Percentiles rank a stretch among this genome's conserved stretches.
phyloP scores from a whole-genome alignment of 2,329 filamentous ascomycete species.

The Pseudogymnoascus sp. region DNA sequence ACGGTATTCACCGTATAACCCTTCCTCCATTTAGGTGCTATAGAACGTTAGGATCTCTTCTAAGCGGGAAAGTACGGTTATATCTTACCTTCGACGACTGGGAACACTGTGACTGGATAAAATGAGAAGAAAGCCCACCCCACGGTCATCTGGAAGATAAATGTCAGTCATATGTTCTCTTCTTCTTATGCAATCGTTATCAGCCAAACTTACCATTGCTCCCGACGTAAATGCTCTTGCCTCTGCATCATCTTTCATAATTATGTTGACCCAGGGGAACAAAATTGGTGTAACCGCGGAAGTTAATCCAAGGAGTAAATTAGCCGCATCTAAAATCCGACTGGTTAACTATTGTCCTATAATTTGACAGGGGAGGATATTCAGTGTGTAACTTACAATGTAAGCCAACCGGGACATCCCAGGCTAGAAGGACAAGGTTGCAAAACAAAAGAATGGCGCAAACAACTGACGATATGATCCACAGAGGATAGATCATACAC shows the following conservation, averaged over 20 bases:
- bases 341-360: not conserved
- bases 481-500: slow-evolving; percentile 30
- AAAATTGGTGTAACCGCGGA: slow-evolving; percentile 25
- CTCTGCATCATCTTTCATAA: slow-evolving; percentile 26
- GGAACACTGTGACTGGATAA: slow-evolving; percentile 27
- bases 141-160: slow-evolving; percentile 27
- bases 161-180: not conserved
- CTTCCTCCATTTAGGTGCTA: slow-evolving; percentile 25
- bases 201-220: slow-evolving; percentile 22
- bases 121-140: slow-evolving; percentile 26
- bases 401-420: slow-evolving; percentile 24
- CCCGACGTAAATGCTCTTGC: slow-evolving; percentile 29
- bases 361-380: not conserved
- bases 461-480: slow-evolving; percentile 26
- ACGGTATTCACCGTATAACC: slow-evolving; percentile 25
- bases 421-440: slow-evolving; percentile 23
- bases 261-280: slow-evolving; percentile 24
- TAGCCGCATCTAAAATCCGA: slow-evolving; percentile 14
- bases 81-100: slow-evolving; percentile 21
- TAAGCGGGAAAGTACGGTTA: not conserved
- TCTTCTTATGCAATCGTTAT: not conserved
- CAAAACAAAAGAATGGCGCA: slow-evolving; percentile 21
- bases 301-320: slow-evolving; percentile 23
- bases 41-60: not conserved
- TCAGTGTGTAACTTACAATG: slow-evolving; percentile 15